phyloP scores from a whole-genome alignment of 163 green algal genomes.

The Prototheca wickerhamii region DNA sequence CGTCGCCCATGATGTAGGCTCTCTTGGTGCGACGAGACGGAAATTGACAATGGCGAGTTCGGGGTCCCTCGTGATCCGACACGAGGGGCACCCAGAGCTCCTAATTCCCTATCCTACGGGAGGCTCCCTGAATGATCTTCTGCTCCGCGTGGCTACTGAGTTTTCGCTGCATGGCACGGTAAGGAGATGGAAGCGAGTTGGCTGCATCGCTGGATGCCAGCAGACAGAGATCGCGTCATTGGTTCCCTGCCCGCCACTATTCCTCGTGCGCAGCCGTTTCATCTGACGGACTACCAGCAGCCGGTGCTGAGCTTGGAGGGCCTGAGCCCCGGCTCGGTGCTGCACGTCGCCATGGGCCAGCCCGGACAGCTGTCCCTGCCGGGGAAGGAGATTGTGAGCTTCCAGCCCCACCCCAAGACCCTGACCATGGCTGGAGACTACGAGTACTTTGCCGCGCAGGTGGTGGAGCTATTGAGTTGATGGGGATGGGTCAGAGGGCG shows the following conservation, averaged over 20 bases:
- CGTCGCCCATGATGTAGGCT: no score
- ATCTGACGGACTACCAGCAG: slow-evolving; percentile 24
- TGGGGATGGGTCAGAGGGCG: no score
- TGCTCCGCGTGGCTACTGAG: no score
- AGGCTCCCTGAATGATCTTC: no score
- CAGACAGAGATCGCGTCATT: neutral
- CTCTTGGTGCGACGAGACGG: no score
- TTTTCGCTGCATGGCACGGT: no score
- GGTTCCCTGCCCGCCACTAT: neutral
- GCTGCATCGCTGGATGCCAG: no score
- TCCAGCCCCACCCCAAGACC: slow-evolving; percentile 74
- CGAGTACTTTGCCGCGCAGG: slow-evolving; percentile 72
- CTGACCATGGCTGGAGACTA: slow-evolving; percentile 76
- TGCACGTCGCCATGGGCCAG: neutral
- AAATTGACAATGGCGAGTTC: no score
- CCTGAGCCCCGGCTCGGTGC: slow-evolving; percentile 8
- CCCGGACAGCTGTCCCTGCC: neutral
- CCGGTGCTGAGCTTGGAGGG: slow-evolving; percentile 21
- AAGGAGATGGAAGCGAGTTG: no score
- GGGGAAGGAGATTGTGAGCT: slow-evolving; percentile 40
- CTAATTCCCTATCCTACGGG: no score
- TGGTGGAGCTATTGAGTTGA: neutral
- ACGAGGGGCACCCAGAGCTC: no score
- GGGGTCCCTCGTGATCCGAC: no score
- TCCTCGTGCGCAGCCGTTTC: slow-evolving; percentile 17